Evolutionary conservation across 257 asterid species (phyloP).

Genomic region (Anisodus acutangulus): DNA sequence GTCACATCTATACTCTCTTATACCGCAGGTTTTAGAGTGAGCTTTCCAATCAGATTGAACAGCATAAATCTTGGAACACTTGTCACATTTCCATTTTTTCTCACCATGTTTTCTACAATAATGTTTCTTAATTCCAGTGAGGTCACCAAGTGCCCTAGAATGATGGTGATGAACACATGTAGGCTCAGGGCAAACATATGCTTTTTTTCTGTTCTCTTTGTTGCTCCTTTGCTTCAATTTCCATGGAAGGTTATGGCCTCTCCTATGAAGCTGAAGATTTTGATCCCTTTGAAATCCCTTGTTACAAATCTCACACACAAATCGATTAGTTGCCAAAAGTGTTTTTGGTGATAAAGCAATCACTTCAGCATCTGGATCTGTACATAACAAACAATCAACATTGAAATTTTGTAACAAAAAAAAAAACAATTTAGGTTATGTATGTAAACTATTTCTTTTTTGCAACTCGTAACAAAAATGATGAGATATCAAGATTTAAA

Average conservation of each 20-base stretch:
- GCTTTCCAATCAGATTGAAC: slow-evolving; percentile 97
- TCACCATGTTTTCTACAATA: slow-evolving; percentile 88
- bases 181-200: slow-evolving; percentile 78
- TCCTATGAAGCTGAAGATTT: slow-evolving; percentile 82
- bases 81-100: slow-evolving; percentile 89
- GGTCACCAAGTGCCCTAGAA: slow-evolving; percentile 80
- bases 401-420: background rate
- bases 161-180: slow-evolving; percentile 82
- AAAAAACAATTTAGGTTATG: background rate
- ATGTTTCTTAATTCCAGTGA: slow-evolving; percentile 89
- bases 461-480: background rate
- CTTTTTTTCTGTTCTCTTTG: slow-evolving; percentile 68
- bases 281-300: slow-evolving; percentile 97
- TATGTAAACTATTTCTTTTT: background rate
- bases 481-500: background rate
- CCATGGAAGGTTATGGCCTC: slow-evolving; percentile 94
- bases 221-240: slow-evolving; percentile 76
- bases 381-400: slow-evolving; percentile 1
- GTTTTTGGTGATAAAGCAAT: slow-evolving; percentile 79
- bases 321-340: slow-evolving; percentile 74
- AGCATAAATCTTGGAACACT: slow-evolving; percentile 77
- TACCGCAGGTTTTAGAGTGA: slow-evolving; percentile 84
- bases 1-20: slow-evolving; percentile 80
- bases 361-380: slow-evolving; percentile 93
- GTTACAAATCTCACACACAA: slow-evolving; percentile 87